Percentiles rank a stretch among this genome's conserved stretches.
Conservation (phyloP, 2,329 filamentous ascomycete species). For the Thermomyces lanuginosus region DNA sequence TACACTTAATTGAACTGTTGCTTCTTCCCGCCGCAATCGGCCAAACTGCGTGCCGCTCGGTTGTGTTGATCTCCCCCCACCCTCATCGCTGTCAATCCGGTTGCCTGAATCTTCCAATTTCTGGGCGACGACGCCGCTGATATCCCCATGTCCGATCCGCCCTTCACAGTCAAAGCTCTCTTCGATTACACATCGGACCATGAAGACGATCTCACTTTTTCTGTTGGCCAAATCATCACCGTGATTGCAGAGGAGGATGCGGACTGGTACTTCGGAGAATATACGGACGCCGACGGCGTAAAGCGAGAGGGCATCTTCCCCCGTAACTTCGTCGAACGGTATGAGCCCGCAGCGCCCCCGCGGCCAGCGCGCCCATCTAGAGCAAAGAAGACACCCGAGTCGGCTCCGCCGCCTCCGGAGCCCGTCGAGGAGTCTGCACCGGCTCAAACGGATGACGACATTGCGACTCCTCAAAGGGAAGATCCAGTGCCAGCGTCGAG, state of each 20-base stretch:
- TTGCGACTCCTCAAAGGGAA: conserved; percentile 23
- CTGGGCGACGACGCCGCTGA: no score
- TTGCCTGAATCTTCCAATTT: no score
- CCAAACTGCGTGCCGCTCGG: no score
- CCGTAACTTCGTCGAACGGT: conserved; percentile 92
- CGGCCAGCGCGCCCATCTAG: conserved; percentile 58
- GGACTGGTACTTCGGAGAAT: conserved; percentile 89
- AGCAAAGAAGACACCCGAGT: conserved; percentile 45
- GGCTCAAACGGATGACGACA: conserved; percentile 17
- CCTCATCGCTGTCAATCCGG: no score
- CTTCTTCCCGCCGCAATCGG: no score
- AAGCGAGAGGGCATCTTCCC: conserved; percentile 82
- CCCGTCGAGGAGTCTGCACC: conserved; percentile 14
- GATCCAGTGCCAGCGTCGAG: conserved; percentile 6
- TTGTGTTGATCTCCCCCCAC: no score
- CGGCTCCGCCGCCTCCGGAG: conserved; percentile 21
- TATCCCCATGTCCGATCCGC: conserved; percentile 48
- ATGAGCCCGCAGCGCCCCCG: conserved; percentile 78
- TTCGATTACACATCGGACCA: conserved; percentile 89
- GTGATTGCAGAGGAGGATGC: conserved; percentile 83
- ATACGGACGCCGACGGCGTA: conserved; percentile 55
- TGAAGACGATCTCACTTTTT: conserved; percentile 86
- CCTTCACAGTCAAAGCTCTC: conserved; percentile 89
- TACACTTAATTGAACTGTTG: no score
- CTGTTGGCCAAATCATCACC: conserved; percentile 73